phyloP scores from a whole-genome alignment of 257 asterid genomes.

The Solanum ossicruentum region DNA sequence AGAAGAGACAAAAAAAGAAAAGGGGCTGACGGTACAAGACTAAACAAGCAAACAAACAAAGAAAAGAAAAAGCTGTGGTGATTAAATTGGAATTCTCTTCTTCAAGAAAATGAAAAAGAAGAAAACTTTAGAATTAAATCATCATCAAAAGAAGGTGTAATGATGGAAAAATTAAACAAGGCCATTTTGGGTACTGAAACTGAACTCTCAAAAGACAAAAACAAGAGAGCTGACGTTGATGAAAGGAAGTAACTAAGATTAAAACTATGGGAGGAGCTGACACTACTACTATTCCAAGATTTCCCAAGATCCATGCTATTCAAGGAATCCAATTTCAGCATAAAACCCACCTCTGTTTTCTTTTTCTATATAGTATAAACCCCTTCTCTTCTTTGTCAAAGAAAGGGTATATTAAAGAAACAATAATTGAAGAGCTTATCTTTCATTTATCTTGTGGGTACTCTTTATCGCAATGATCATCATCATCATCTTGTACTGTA shows the following conservation, averaged over 20 bases:
- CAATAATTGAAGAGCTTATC: not conserved
- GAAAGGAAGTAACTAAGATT: slow-evolving; percentile 13
- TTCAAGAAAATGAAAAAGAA: slow-evolving; percentile 9
- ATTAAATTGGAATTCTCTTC: slow-evolving; percentile 20
- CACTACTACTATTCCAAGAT: slow-evolving; percentile 4
- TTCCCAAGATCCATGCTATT: slow-evolving; percentile 30
- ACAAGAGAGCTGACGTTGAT: slow-evolving; percentile 25
- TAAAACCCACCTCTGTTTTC: slow-evolving; percentile 4
- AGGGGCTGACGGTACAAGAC: slow-evolving; percentile 4
- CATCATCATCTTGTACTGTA: not conserved
- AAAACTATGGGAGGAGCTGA: slow-evolving; percentile 36
- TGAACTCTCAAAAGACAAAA: slow-evolving; percentile 27
- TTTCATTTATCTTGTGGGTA: not conserved
- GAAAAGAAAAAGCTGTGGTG: not conserved
- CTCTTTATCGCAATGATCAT: not conserved
- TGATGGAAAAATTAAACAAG: not conserved
- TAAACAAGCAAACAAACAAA: slow-evolving; percentile 15
- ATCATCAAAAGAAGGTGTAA: slow-evolving; percentile 17
- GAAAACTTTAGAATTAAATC: slow-evolving; percentile 15
- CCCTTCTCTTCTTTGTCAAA: not conserved
- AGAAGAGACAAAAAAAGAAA: not conserved
- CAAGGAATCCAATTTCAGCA: slow-evolving; percentile 13
- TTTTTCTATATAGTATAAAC: not conserved
- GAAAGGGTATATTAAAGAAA: not conserved
- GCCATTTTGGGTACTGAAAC: slow-evolving; percentile 31